Percentiles rank a stretch among this genome's conserved stretches.
Conservation (phyloP, 169 alveolate species). For the Plasmodium vinckei region DNA sequence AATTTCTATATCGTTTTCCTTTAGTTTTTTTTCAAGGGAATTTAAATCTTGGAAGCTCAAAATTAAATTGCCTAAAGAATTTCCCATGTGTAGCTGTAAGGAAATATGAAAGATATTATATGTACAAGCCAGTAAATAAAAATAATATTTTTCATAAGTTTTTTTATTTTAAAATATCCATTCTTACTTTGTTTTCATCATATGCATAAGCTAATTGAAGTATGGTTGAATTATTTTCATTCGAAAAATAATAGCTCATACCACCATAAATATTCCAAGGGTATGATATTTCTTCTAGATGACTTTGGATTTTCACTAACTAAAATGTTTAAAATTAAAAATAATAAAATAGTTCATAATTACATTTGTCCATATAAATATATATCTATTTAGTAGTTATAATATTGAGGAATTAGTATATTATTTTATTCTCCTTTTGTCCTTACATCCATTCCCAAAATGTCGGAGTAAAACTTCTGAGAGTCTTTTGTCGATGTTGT, state of each 20-base stretch:
- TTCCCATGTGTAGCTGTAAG: constrained; percentile 74
- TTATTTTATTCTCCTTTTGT: constrained; percentile 9
- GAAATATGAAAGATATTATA: neutral
- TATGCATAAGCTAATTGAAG: constrained; percentile 71
- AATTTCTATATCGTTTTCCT: constrained; percentile 34
- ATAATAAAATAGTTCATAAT: neutral
- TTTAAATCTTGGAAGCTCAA: constrained; percentile 39
- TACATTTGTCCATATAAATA: neutral
- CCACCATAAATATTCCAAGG: constrained; percentile 76
- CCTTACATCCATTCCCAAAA: constrained; percentile 66
- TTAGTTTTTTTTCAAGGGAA: constrained; percentile 25
- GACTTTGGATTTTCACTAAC: constrained; percentile 71
- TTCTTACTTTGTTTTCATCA: constrained; percentile 60
- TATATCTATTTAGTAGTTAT: neutral
- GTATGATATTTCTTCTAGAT: constrained; percentile 69
- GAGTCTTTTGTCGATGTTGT: constrained; percentile 73
- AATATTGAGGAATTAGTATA: neutral
- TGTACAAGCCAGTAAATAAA: neutral
- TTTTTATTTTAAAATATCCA: neutral
- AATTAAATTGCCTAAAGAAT: constrained; percentile 64
- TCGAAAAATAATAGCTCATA: constrained; percentile 67
- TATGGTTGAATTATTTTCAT: constrained; percentile 39
- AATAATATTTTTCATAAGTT: neutral
- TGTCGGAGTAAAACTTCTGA: constrained; percentile 70
- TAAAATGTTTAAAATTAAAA: constrained; percentile 11